phyloP scores from a whole-genome alignment of 2,329 filamentous ascomycete species.

The Fusarium newnesense region DNA sequence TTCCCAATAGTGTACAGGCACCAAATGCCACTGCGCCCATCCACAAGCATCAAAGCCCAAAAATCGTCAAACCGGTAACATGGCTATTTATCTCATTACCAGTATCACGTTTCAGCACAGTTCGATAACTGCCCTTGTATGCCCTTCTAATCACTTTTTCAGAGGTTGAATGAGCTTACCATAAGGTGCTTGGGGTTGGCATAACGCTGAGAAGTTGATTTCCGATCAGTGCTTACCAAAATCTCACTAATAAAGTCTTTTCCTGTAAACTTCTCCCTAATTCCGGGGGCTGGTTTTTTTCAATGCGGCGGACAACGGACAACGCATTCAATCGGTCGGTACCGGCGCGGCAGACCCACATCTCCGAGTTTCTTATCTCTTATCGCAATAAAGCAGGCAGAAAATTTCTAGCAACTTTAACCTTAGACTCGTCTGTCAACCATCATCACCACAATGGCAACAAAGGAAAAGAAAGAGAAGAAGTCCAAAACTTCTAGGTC shows the following conservation, averaged over 20 bases:
- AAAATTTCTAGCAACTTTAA: constrained; percentile 28
- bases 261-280: neutral
- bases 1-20: constrained; percentile 6
- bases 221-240: neutral
- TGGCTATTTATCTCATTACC: neutral
- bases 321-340: constrained; percentile 20
- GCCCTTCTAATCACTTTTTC: neutral
- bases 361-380: constrained; percentile 40
- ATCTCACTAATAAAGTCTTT: neutral
- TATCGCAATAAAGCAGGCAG: constrained; percentile 31
- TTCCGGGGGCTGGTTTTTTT: constrained; percentile 19
- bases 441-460: constrained; percentile 39
- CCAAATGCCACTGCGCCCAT: neutral
- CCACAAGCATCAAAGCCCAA: neutral
- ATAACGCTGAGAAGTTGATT: neutral
- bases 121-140: neutral
- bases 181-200: neutral
- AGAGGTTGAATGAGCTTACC: neutral
- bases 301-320: neutral
- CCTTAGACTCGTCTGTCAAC: neutral
- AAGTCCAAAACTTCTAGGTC: constrained; percentile 34
- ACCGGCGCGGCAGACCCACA: constrained; percentile 22
- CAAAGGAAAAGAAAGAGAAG: constrained; percentile 43
- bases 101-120: neutral
- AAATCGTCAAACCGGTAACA: neutral